Base-by-base conservation (phyloP, 2,329 filamentous ascomycete genomes). In the Fusarium pininemorale region DNA sequence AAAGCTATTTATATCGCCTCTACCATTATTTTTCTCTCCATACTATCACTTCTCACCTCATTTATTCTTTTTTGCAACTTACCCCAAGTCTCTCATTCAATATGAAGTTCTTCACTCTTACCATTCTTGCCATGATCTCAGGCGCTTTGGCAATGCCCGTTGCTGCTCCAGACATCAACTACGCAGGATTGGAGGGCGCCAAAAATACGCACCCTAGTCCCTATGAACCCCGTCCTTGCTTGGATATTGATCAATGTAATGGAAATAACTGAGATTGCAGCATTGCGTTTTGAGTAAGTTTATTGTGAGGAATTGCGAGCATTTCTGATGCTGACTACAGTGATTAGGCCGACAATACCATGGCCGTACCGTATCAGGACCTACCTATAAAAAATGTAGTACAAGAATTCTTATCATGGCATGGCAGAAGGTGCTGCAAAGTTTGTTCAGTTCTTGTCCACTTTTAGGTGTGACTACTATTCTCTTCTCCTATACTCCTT, bases 171-270 rank as follows among this genome's bases (percentile, higher is more conserved):
- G 2, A 11, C 8, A 7, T 37, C 8, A 53, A 22, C 30, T 53
- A 37, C 10, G 22, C 8, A 4, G 8, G 6, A 13, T 10, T 26
- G 12, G 2, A 53, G n/a, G 7, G 5, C 6, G 2, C 4, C 16
- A 1, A 0, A 12, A 16, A 50, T 1, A 2, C 10, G 6, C 5
- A 30, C 10, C 2, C 7, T n/a, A 7, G 7, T 12, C 7, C 22
- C 9, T n/a, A 13, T 5, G 3, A 4, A 4, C 47, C 22, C 3
- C 47, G 28, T 5, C 28, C 28, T n/a, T 50, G 47, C 47, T 13
- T 32, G 7, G 15, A 22, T 18, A 50, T 22, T 7, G 0, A 50
- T 2, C 47, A 32, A 32, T 50, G 47, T 5, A 15, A 10, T 16
- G 20, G 28, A 32, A 50, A 50, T 5, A 50, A 32, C 15, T 50